phyloP scores from a whole-genome alignment of 176 grass and related monocot species.

The Rhynchospora breviuscula region DNA sequence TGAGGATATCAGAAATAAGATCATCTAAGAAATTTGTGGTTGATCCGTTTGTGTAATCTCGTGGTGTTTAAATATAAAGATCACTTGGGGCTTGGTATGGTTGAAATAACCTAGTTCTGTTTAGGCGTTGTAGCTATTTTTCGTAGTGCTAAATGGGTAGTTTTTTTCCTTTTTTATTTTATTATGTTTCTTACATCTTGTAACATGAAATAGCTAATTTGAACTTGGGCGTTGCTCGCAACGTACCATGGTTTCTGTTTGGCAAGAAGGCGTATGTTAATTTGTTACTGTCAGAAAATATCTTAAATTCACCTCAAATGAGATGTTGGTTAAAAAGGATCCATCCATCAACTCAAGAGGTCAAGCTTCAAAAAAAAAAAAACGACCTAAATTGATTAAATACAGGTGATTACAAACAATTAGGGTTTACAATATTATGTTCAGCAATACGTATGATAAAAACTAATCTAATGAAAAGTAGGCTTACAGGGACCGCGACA shows the following conservation, averaged over 20 bases:
- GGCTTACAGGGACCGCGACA: neutral
- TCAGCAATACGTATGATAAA: neutral
- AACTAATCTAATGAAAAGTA: neutral
- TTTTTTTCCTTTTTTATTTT: neutral
- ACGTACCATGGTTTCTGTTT: neutral
- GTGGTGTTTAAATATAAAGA: neutral
- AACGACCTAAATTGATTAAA: neutral
- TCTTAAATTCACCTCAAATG: too few relatives aligned
- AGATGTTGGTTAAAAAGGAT: neutral
- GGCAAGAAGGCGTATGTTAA: neutral
- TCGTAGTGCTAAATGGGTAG: neutral
- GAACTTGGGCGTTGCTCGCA: neutral
- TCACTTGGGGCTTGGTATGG: neutral
- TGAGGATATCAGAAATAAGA: slow-evolving; percentile 98
- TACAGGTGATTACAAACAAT: neutral
- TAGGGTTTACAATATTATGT: neutral
- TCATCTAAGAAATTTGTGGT: slow-evolving; percentile 40
- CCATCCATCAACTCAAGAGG: neutral
- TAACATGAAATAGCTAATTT: neutral
- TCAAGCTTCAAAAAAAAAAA: neutral
- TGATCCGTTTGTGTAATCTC: slow-evolving; percentile 4
- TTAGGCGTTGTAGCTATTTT: neutral
- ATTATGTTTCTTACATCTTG: neutral
- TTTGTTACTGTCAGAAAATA: neutral
- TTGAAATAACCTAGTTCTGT: neutral